A percentile compares a stretch with the other conserved stretches of the same genome.
Conservation (phyloP, 768 basidiomycete species). For the Pisolithus orientalis region DNA sequence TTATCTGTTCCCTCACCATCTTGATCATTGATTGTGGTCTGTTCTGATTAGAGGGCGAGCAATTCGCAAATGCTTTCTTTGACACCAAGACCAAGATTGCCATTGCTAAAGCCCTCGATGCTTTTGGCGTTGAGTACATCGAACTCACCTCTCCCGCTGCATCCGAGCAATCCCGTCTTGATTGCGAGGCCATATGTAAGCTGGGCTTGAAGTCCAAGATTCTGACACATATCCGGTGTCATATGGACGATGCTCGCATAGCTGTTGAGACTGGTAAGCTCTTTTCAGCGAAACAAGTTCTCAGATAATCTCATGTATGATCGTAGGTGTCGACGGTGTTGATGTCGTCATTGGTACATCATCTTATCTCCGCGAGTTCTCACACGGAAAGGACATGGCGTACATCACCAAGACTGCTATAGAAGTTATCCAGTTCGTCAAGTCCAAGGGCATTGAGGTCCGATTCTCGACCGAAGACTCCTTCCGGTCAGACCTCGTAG, state of each 20-base stretch:
- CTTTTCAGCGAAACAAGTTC: background rate
- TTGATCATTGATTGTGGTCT: slow-evolving; percentile 2
- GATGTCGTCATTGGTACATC: slow-evolving; percentile 99
- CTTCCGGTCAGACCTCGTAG: slow-evolving; percentile 99
- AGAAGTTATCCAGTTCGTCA: slow-evolving; percentile 98
- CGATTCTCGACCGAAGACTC: slow-evolving; percentile 99
- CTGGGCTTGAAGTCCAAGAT: slow-evolving; percentile 95
- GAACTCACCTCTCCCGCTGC: slow-evolving; percentile 98
- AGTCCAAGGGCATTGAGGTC: slow-evolving; percentile 99
- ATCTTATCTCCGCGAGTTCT: slow-evolving; percentile 98
- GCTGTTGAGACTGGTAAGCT: slow-evolving; percentile 91
- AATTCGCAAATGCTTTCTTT: slow-evolving; percentile 99
- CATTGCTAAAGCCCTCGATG: slow-evolving; percentile 96
- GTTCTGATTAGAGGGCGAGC: slow-evolving; percentile 76
- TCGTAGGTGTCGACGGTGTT: slow-evolving; percentile 90
- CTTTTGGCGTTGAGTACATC: slow-evolving; percentile 99
- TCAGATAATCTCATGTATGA: background rate
- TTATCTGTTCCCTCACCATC: background rate
- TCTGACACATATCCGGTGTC: slow-evolving; percentile 97
- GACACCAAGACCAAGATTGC: slow-evolving; percentile 99
- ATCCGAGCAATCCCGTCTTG: slow-evolving; percentile 87
- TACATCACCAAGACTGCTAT: slow-evolving; percentile 99
- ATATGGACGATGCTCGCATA: slow-evolving; percentile 98
- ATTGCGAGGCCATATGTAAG: slow-evolving; percentile 99
- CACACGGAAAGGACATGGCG: slow-evolving; percentile 99